Evolutionary conservation across 2,329 filamentous ascomycete genomes (phyloP).

Genomic region (Fusarium sp.): DNA sequence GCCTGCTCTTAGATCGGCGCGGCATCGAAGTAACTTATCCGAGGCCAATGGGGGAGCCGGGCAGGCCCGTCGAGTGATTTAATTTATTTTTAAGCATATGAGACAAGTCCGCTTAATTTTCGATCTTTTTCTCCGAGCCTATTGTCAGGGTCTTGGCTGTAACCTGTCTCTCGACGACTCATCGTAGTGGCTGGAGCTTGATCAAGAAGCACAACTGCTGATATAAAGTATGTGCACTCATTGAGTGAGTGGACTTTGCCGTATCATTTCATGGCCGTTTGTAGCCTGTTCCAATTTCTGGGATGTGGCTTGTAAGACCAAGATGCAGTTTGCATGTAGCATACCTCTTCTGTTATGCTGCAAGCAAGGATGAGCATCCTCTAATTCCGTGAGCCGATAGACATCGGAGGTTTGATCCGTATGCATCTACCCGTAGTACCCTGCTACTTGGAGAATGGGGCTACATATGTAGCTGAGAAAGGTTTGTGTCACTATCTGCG

Average conservation of each 20-base stretch:
- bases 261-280: slow-evolving; percentile 11
- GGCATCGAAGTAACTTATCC: slow-evolving; percentile 1
- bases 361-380: slow-evolving; percentile 6
- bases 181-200: slow-evolving; percentile 12
- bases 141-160: neutral
- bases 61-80: slow-evolving; percentile 6
- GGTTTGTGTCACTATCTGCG: neutral
- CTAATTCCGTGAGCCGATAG: slow-evolving; percentile 1
- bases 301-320: neutral
- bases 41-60: no score
- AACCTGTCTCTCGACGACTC: slow-evolving; percentile 10
- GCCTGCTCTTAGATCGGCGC: neutral
- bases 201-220: slow-evolving; percentile 2
- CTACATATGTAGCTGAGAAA: neutral
- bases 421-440: slow-evolving; percentile 26
- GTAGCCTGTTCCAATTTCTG: neutral
- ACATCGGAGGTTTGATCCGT: slow-evolving; percentile 1
- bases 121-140: slow-evolving; percentile 36
- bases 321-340: neutral
- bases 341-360: neutral
- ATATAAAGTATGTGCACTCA: neutral
- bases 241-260: slow-evolving; percentile 5
- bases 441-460: slow-evolving; percentile 16
- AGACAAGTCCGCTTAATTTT: slow-evolving; percentile 10
- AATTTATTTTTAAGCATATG: slow-evolving; percentile 4